Percentiles rank a stretch among this genome's conserved stretches.
Evolutionary conservation across 805 yeast species (phyloP).

Genomic region (Yamadazyma ubonensis): DNA sequence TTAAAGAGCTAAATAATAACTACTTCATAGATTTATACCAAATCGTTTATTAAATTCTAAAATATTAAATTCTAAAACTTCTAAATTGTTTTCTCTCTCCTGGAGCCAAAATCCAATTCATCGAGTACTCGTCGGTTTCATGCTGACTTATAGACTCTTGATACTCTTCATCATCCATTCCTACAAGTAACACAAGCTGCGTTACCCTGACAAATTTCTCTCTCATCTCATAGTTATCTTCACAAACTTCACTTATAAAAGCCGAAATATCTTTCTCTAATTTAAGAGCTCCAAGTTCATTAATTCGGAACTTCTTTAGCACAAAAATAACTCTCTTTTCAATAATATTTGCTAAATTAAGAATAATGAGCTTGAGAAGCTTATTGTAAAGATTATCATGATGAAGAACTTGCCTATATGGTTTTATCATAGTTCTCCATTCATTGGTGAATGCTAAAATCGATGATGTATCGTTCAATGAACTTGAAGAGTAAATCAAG

Average conservation of each 20-base stretch:
- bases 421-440: conserved; percentile 66
- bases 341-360: conserved; percentile 52
- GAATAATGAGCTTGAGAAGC: conserved; percentile 50
- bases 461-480: conserved; percentile 32
- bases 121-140: conserved; percentile 30
- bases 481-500: conserved; percentile 26
- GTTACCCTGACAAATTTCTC: conserved; percentile 79
- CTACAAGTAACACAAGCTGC: conserved; percentile 77
- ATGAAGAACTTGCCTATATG: conserved; percentile 61
- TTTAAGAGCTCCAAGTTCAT: conserved; percentile 79
- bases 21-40: background rate
- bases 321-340: conserved; percentile 69
- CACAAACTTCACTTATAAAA: conserved; percentile 72
- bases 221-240: conserved; percentile 67
- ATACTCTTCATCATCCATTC: conserved; percentile 68
- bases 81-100: conserved; percentile 68
- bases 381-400: conserved; percentile 48
- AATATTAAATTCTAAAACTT: conserved; percentile 47
- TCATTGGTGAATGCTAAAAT: conserved; percentile 52
- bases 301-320: conserved; percentile 56
- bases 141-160: conserved; percentile 29
- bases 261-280: conserved; percentile 78
- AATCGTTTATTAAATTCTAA: background rate
- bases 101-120: conserved; percentile 75
- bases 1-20: background rate